Conservation (phyloP, 2,329 filamentous ascomycete species). For the Penicillium capsulatum region DNA sequence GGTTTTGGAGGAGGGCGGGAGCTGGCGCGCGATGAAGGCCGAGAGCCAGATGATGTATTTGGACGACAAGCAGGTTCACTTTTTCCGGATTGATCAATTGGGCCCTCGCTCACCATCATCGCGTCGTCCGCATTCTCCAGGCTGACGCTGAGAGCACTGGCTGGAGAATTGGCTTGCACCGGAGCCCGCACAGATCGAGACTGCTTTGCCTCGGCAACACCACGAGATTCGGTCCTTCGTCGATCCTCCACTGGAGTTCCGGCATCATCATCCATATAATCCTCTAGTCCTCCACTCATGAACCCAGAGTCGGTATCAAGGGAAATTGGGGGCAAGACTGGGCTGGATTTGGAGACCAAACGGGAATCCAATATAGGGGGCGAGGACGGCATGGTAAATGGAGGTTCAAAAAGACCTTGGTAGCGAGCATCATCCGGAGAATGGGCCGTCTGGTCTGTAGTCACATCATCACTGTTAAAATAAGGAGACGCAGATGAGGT, state of each 20-base stretch:
- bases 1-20: slow-evolving; percentile 34
- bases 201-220: slow-evolving; percentile 16
- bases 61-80: slow-evolving; percentile 22
- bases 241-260: slow-evolving; percentile 27
- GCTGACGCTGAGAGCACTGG: slow-evolving; percentile 16
- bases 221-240: slow-evolving; percentile 18
- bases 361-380: slow-evolving; percentile 70
- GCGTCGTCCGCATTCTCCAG: slow-evolving; percentile 20
- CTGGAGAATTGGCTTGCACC: slow-evolving; percentile 27
- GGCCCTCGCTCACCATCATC: slow-evolving; percentile 18
- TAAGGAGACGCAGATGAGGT: slow-evolving; percentile 42
- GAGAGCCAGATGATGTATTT: slow-evolving; percentile 28
- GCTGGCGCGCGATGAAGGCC: slow-evolving; percentile 38
- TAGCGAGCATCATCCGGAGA: slow-evolving; percentile 51
- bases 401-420: slow-evolving; percentile 58
- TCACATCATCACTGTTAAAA: slow-evolving; percentile 32
- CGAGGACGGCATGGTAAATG: slow-evolving; percentile 81
- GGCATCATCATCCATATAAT: slow-evolving; percentile 61
- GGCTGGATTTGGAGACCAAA: slow-evolving; percentile 71
- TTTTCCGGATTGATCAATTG: slow-evolving; percentile 17
- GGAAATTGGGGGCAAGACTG: slow-evolving; percentile 61
- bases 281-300: slow-evolving; percentile 73
- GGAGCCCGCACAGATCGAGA: slow-evolving; percentile 22
- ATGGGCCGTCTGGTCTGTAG: slow-evolving; percentile 45
- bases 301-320: slow-evolving; percentile 68